Conservation (phyloP, 345 rosid species). For the Rhodamnia argentea region DNA sequence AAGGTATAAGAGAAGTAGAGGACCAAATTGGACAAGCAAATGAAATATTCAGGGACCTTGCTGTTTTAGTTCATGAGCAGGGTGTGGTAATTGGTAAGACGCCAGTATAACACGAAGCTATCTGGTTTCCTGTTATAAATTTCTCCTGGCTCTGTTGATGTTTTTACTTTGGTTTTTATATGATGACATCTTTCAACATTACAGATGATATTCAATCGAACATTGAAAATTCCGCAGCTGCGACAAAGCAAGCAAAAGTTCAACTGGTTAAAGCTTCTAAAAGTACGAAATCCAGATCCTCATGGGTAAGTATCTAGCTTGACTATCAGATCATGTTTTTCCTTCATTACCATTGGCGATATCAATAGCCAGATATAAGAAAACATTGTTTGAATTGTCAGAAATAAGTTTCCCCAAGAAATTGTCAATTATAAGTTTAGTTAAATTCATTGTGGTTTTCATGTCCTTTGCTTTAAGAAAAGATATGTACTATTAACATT, state of each 20-base stretch:
- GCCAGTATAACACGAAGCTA: not conserved
- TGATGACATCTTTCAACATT: not conserved
- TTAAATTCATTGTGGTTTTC: not conserved
- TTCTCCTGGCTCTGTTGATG: not conserved
- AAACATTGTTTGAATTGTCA: not conserved
- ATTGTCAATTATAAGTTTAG: not conserved
- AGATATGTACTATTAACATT: not conserved
- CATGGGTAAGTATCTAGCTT: constrained; percentile 36
- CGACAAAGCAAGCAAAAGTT: constrained; percentile 40
- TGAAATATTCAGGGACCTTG: constrained; percentile 65
- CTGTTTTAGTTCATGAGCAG: constrained; percentile 66
- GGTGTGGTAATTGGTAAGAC: constrained; percentile 53
- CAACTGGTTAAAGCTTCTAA: constrained; percentile 47
- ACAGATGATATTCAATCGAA: constrained; percentile 58
- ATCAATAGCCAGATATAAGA: not conserved
- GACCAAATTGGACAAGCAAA: constrained; percentile 55
- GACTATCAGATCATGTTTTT: not conserved
- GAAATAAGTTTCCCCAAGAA: not conserved
- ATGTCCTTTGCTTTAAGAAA: not conserved
- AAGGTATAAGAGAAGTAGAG: constrained; percentile 47
- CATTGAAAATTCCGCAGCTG: constrained; percentile 35
- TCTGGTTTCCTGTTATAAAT: not conserved
- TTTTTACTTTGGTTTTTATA: not conserved
- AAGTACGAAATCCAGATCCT: constrained; percentile 40
- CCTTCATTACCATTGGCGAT: not conserved